phyloP scores from a whole-genome alignment of 148 eudicot species.

The Vaccinium myrtillus region DNA sequence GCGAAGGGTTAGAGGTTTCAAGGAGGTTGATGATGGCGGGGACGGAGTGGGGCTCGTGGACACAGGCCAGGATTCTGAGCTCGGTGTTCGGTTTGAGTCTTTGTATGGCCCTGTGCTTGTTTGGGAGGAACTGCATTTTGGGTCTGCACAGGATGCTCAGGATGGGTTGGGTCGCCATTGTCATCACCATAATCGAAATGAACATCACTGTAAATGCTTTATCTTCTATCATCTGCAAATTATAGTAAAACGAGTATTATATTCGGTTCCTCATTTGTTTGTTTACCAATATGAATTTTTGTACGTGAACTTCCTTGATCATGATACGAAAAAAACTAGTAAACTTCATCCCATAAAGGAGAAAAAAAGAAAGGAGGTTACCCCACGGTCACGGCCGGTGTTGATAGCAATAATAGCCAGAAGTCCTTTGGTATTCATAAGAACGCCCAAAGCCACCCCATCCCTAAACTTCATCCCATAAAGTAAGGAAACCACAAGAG shows the following conservation, averaged over 20 bases:
- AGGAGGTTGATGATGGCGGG: conserved; percentile 20
- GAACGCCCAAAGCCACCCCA: conserved; percentile 24
- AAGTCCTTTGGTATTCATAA: conserved; percentile 27
- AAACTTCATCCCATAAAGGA: neutral
- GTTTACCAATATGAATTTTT: too few species aligned
- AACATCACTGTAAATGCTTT: conserved; percentile 16
- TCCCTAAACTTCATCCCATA: conserved; percentile 11
- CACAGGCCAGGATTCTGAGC: conserved; percentile 14
- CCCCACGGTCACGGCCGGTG: conserved; percentile 16
- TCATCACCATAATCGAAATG: conserved; percentile 24
- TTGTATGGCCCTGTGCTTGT: conserved; percentile 19
- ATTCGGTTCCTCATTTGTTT: too few species aligned
- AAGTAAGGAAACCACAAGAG: conserved; percentile 16
- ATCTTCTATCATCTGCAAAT: conserved; percentile 17
- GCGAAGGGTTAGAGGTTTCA: conserved; percentile 17
- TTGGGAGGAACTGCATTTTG: conserved; percentile 4
- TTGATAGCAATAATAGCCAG: conserved; percentile 13
- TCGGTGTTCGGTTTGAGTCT: conserved; percentile 16
- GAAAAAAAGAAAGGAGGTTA: conserved; percentile 5
- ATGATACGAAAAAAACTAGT: too few species aligned
- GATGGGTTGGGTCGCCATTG: conserved; percentile 20
- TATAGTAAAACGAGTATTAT: too few species aligned
- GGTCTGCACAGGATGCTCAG: conserved; percentile 16
- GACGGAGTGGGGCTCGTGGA: conserved; percentile 20
- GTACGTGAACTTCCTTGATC: too few species aligned